phyloP scores from a whole-genome alignment of 2,329 filamentous ascomycete genomes.

The Xylariaceae sp. region DNA sequence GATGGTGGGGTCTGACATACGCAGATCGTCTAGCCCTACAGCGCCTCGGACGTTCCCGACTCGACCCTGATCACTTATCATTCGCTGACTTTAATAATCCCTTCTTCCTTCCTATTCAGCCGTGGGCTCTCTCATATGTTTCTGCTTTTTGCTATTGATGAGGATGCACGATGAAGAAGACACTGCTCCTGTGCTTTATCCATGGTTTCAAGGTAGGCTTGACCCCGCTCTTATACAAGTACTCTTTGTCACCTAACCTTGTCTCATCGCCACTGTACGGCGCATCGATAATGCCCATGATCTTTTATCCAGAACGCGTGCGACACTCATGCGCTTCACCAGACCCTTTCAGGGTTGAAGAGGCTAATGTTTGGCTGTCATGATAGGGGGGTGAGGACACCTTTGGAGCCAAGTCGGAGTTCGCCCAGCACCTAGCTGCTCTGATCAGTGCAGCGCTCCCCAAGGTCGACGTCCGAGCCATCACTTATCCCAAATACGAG shows the following conservation, averaged over 20 bases:
- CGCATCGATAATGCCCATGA: not conserved
- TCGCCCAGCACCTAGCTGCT: slow-evolving; percentile 73
- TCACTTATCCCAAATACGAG: slow-evolving; percentile 82
- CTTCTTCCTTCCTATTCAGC: slow-evolving; percentile 3
- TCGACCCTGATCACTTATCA: not conserved
- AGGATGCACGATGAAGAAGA: slow-evolving; percentile 71
- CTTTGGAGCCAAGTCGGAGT: slow-evolving; percentile 69
- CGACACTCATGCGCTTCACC: not conserved
- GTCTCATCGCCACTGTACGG: no score
- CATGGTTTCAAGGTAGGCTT: slow-evolving; percentile 76
- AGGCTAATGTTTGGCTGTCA: slow-evolving; percentile 1
- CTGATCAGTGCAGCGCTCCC: slow-evolving; percentile 70
- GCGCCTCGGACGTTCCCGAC: not conserved
- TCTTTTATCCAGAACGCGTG: not conserved
- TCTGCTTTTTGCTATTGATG: slow-evolving; percentile 34
- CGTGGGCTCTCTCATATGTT: not conserved
- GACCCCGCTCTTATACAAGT: slow-evolving; percentile 5
- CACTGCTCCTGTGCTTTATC: slow-evolving; percentile 80
- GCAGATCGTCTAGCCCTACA: slow-evolving; percentile 3
- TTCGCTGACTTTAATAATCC: slow-evolving; percentile 4
- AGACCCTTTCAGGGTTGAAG: not conserved
- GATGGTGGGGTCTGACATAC: slow-evolving; percentile 12
- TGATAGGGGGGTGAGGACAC: slow-evolving; percentile 75
- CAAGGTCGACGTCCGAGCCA: slow-evolving; percentile 67
- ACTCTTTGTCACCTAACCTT: not conserved